Percentiles rank a stretch among this genome's conserved stretches.
These are phyloP conservation scores for Osmozyma mogii DNA, from an alignment of 805 yeast genomes.

Conservation along the genomic window DNA sequence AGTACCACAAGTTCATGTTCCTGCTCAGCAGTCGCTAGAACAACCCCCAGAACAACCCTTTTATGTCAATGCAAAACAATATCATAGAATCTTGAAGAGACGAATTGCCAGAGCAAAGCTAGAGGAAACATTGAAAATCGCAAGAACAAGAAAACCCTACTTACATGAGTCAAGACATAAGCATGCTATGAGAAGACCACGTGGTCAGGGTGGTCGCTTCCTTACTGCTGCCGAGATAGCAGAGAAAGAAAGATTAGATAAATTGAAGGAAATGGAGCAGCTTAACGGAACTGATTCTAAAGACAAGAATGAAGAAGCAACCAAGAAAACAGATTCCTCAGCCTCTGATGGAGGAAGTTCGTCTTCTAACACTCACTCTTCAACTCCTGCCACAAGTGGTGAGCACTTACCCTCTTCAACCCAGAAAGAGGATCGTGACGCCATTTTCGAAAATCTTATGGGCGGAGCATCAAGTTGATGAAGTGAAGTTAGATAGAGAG, in stretches of 20 bases:
- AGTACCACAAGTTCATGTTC: constrained; percentile 2
- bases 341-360: too few relatives aligned
- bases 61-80: constrained; percentile 96
- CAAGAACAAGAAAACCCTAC: constrained; percentile 88
- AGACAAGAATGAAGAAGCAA: too few relatives aligned
- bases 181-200: constrained; percentile 98
- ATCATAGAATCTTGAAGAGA: constrained; percentile 87
- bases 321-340: too few relatives aligned
- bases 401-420: too few relatives aligned
- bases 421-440: too few relatives aligned
- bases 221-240: constrained; percentile 76
- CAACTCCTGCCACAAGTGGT: too few relatives aligned
- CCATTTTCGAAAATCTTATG: too few relatives aligned
- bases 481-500: too few relatives aligned
- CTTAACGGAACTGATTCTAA: constrained; percentile 9
- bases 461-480: too few relatives aligned
- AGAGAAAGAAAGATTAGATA: constrained; percentile 34
- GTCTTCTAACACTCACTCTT: too few relatives aligned
- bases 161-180: constrained; percentile 95
- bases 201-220: constrained; percentile 98
- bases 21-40: constrained; percentile 6
- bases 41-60: constrained; percentile 72
- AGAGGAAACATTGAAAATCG: constrained; percentile 81
- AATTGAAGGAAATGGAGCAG: constrained; percentile 26
- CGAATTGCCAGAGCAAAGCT: constrained; percentile 89